phyloP scores from a whole-genome alignment of 2,329 filamentous ascomycete species.

The Lasiodiplodia theobromae region DNA sequence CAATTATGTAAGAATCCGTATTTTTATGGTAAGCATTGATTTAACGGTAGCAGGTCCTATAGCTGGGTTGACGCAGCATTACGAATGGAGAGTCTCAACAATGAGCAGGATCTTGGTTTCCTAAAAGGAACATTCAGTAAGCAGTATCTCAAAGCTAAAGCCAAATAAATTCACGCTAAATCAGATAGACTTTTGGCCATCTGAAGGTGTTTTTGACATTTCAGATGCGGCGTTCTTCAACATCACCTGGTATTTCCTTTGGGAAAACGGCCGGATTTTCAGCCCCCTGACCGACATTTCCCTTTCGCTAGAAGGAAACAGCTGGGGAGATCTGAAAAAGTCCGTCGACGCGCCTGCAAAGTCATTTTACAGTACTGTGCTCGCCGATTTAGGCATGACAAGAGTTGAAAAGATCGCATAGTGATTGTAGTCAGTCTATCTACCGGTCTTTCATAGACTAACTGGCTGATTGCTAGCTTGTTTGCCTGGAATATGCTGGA shows the following conservation, averaged over 20 bases:
- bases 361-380: constrained; percentile 1
- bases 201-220: background rate
- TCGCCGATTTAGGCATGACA: background rate
- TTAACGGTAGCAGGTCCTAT: background rate
- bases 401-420: too few relatives aligned
- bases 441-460: too few relatives aligned
- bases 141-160: background rate
- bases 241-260: background rate
- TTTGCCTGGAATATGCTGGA: too few relatives aligned
- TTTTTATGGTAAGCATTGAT: too few relatives aligned
- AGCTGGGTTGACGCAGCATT: background rate
- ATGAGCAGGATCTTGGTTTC: too few relatives aligned
- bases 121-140: background rate
- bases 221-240: background rate
- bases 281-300: background rate
- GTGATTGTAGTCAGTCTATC: too few relatives aligned
- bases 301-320: background rate
- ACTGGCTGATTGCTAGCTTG: too few relatives aligned
- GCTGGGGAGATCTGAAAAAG: background rate
- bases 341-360: background rate
- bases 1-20: background rate
- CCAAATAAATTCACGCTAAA: background rate
- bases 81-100: background rate
- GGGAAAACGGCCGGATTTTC: background rate
- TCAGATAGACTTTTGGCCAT: background rate